Base-by-base conservation (phyloP, 768 basidiomycete species). In the Collybia mongolica region DNA sequence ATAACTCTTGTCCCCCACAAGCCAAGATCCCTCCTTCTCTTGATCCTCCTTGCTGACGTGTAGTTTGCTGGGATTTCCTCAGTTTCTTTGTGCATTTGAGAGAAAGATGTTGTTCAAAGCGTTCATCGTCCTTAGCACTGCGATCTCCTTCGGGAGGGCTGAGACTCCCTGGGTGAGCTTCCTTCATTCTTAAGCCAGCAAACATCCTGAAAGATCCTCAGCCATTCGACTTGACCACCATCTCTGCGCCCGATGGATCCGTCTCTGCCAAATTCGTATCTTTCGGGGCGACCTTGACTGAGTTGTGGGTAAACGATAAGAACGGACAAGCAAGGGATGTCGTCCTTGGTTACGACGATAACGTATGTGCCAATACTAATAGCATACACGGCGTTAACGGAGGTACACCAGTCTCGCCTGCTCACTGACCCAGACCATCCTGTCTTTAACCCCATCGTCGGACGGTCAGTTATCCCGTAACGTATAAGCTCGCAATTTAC, bases 341-440 rank as follows among this genome's bases (percentile, higher is more conserved):
- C 8, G 66, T 82, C n/a, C 66, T 82, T 1, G 81, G 82, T 1
- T 83, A 80, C 54, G 80, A 83, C 54, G 75, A 82, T 55, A 77
- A 75, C 48, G 76, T 24, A 20, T 76, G 43, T 49, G 67, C 66
- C 55, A 24, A 18, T 24, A 46, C 7, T 47, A 47, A n/a, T 37
- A 15, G 24, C 17, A 37, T 45, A 35, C 23, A 22, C 2, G 15
- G 39, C 11, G 5, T 35, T 48, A 15, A 39, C 22, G 23, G 12
- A 19, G 15, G n/a, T 28, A 4, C 26, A 14, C 12, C 23, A 79
- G 76, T 65, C 70, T 6, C 56, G 58, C 11, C 60, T 79, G 29
- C 57, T 72, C 26, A 74, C 69, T 3, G 77, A 80, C 52, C 72
- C 72, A 0, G 71, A 59, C 24, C 78, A 80, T 52, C 79, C 77